Evolutionary conservation across 345 rosid species (phyloP), one percentile per base, ranked within the genome.

Genomic region (Rhizophora apiculata): DNA sequence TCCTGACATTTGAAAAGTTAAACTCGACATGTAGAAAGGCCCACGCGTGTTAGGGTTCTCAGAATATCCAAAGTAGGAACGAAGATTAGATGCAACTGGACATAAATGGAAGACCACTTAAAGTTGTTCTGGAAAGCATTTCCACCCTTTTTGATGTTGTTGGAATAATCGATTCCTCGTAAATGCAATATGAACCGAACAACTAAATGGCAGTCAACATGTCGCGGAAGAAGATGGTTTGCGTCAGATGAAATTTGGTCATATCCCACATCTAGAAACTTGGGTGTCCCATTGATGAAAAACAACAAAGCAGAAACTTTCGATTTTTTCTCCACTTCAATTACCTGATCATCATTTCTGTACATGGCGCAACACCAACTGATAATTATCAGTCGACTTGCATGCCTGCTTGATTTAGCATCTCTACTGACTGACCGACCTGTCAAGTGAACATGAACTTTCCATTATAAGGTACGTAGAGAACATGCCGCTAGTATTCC

Each of bases 181-280:
- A 56, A 56, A 24, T 56, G 60, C 60, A 43, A 24, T 3, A 15
- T 43, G 29, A 18, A 11, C 60, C 0, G 18, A 39, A 54, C 32
- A 36, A 67, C 13, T 10, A 22, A 20, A 60, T 68, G 72, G 72
- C 65, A 59, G 64, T n/a, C 65, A 43, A 30, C 51, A 68, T 32
- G 49, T 24, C 22, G 21, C 21, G 24, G 9, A 31, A 53, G 60
- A 9, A 16, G 49, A 15, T 58, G 49, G 24, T 10, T 24, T 16
- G 9, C 3, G 4, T 18, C 18, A 19, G 4, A 21, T 59, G 64
- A 32, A 46, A 54, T 58, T 68, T 27, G 20, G 29, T 13, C 48
- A 22, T 20, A 67, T 67, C 31, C 62, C 64, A 10, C 18, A 46
- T 59, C 57, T 20, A 24, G 21, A 39, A 11, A 39, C 13, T 8